Evolutionary conservation across 768 basidiomycete genomes (phyloP).

Genomic region (Lentinula detonsa): DNA sequence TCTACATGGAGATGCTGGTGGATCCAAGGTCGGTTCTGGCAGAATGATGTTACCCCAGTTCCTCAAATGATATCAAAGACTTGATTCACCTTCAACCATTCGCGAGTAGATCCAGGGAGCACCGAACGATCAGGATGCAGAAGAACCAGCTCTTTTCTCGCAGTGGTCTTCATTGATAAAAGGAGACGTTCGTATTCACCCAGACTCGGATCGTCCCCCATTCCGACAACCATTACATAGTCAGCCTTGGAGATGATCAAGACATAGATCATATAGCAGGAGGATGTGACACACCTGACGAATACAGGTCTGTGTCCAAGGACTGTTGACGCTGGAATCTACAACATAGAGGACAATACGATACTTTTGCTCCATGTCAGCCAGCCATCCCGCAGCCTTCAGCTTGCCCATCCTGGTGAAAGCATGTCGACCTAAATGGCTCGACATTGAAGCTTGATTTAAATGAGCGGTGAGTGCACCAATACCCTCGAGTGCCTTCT

Average conservation of each 20-base stretch:
- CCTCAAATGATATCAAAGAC: not conserved
- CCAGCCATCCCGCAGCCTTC: conserved; percentile 91
- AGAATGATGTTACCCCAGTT: not conserved
- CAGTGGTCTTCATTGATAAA: conserved; percentile 95
- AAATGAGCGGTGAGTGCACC: conserved; percentile 92
- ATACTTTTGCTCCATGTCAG: conserved; percentile 92
- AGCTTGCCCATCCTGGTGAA: conserved; percentile 97
- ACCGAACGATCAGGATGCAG: conserved; percentile 91
- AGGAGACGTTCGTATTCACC: conserved; percentile 95
- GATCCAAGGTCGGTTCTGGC: conserved; percentile 88
- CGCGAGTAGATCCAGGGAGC: conserved; percentile 83
- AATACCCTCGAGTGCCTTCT: conserved; percentile 82
- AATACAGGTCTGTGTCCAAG: conserved; percentile 98
- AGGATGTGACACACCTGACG: conserved; percentile 54
- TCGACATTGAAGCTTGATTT: conserved; percentile 89
- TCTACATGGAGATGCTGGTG: conserved; percentile 97
- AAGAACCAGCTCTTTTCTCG: conserved; percentile 93
- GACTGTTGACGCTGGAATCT: conserved; percentile 89
- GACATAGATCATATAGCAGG: not conserved
- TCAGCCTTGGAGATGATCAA: conserved; percentile 57
- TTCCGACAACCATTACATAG: conserved; percentile 88
- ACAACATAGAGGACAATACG: conserved; percentile 94
- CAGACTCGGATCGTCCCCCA: conserved; percentile 85
- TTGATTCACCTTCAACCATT: conserved; percentile 80
- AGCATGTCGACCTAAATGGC: conserved; percentile 89